These are phyloP conservation scores for Termitomyces sp. DNA, from an alignment of 768 basidiomycete genomes.

Conservation along the genomic window DNA sequence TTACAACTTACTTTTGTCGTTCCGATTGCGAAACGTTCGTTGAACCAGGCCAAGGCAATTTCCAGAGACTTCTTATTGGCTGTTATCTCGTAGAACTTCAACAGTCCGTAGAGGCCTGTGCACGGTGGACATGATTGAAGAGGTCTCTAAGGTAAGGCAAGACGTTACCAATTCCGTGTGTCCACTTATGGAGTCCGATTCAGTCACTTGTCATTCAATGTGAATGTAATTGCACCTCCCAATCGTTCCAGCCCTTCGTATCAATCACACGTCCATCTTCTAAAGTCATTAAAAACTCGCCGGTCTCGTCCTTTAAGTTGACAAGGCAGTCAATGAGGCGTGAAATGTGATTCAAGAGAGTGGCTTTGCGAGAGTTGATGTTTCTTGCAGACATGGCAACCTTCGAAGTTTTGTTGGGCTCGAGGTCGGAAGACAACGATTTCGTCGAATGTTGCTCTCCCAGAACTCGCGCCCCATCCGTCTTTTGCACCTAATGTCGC, in stretches of 20 bases:
- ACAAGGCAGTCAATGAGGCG: slow-evolving; percentile 39
- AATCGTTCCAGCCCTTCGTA: slow-evolving; percentile 55
- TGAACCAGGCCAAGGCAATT: slow-evolving; percentile 45
- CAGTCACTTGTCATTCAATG: neutral
- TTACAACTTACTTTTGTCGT: slow-evolving; percentile 37
- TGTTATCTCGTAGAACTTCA: slow-evolving; percentile 36
- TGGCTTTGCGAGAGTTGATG: slow-evolving; percentile 24
- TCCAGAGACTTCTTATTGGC: slow-evolving; percentile 31
- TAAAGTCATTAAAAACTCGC: slow-evolving; percentile 45
- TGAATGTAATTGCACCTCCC: slow-evolving; percentile 32
- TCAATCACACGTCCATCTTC: slow-evolving; percentile 48
- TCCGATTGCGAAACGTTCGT: slow-evolving; percentile 40
- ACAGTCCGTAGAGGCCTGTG: slow-evolving; percentile 34
- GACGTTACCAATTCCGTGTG: slow-evolving; percentile 35
- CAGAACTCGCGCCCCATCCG: too few relatives aligned
- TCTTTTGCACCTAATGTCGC: neutral
- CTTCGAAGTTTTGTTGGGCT: neutral
- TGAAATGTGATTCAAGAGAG: slow-evolving; percentile 24
- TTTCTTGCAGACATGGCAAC: slow-evolving; percentile 26
- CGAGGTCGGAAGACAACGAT: neutral
- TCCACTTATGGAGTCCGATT: slow-evolving; percentile 28
- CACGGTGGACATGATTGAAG: neutral
- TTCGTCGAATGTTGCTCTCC: neutral
- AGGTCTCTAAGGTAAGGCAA: neutral
- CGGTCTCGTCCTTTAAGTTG: slow-evolving; percentile 48